Evolutionary conservation across 768 basidiomycete species (phyloP).

Genomic region (Pulveroboletus sp.): DNA sequence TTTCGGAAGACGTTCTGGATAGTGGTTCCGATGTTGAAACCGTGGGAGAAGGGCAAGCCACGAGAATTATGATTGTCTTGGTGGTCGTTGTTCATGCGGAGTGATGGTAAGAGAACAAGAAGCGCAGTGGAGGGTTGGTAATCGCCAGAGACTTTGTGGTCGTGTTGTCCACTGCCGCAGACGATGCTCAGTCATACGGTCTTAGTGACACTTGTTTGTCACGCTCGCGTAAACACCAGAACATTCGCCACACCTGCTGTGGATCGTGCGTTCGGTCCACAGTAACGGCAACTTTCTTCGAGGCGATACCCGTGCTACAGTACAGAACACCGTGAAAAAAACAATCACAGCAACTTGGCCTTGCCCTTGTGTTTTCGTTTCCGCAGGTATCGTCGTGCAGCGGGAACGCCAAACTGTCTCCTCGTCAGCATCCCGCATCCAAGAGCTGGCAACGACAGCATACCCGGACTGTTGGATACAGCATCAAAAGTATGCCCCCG

Average conservation of each 20-base stretch:
- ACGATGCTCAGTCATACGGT: not conserved
- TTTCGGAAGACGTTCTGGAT: conserved; percentile 29
- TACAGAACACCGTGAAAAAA: not conserved
- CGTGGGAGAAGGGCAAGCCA: conserved; percentile 10
- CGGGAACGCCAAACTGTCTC: conserved; percentile 61
- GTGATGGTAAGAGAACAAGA: conserved; percentile 21
- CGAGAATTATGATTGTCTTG: conserved; percentile 5
- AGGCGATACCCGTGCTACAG: not conserved
- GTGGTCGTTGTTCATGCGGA: conserved; percentile 17
- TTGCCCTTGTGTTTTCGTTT: conserved; percentile 31
- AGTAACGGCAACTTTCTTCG: not conserved
- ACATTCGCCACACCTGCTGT: conserved; percentile 18
- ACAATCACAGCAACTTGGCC: conserved; percentile 29
- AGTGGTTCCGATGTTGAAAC: conserved; percentile 24
- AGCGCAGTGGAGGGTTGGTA: conserved; percentile 2
- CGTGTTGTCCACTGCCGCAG: not conserved
- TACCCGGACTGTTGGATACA: conserved; percentile 70
- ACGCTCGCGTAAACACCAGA: conserved; percentile 28
- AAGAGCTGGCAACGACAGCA: conserved; percentile 18
- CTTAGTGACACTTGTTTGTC: conserved; percentile 20
- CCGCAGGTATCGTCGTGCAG: conserved; percentile 47
- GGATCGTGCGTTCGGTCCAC: conserved; percentile 15
- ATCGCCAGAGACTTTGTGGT: not conserved
- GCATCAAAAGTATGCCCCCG: conserved; percentile 51
- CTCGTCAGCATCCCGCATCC: conserved; percentile 7